A percentile compares a stretch with the other conserved stretches of the same genome.
Conservation (phyloP, 139 green algal species). For the Chlamydomonas urium region DNA sequence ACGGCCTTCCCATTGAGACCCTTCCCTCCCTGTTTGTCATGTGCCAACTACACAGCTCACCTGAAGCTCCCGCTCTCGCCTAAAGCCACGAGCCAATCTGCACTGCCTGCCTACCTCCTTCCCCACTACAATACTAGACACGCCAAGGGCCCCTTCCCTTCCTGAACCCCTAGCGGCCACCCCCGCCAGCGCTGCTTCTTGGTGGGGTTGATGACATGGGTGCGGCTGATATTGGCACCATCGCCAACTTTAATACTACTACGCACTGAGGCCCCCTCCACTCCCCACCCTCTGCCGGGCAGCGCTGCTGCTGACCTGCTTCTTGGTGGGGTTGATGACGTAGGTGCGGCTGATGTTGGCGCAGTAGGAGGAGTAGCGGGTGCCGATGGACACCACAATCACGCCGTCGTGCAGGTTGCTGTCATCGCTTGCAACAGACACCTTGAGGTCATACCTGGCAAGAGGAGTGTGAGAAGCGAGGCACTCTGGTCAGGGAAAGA, state of each 20-base stretch:
- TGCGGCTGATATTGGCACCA: slow-evolving; percentile 44
- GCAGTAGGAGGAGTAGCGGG: slow-evolving; percentile 89
- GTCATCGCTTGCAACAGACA: slow-evolving; percentile 38
- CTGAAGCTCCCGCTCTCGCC: too few relatives aligned
- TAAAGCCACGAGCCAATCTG: too few relatives aligned
- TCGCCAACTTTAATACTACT: too few relatives aligned
- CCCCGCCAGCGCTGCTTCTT: slow-evolving; percentile 46
- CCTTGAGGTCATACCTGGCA: slow-evolving; percentile 67
- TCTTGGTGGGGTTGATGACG: slow-evolving; percentile 82
- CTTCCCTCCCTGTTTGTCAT: too few relatives aligned
- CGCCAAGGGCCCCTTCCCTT: too few relatives aligned
- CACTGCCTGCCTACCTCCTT: too few relatives aligned
- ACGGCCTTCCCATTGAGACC: too few relatives aligned
- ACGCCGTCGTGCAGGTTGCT: slow-evolving; percentile 49
- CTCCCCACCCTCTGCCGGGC: neutral
- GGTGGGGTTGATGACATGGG: slow-evolving; percentile 85
- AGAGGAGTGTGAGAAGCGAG: neutral
- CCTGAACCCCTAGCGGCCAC: too few relatives aligned
- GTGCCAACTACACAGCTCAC: too few relatives aligned
- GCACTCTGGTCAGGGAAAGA: neutral
- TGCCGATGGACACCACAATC: slow-evolving; percentile 68
- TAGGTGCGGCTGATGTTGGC: slow-evolving; percentile 86
- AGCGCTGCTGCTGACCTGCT: slow-evolving; percentile 34
- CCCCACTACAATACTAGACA: too few relatives aligned
- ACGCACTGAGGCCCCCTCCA: neutral